These are phyloP conservation scores for Eragrostis curvula DNA, from an alignment of 176 grass and related monocot genomes.

Conservation along the genomic window DNA sequence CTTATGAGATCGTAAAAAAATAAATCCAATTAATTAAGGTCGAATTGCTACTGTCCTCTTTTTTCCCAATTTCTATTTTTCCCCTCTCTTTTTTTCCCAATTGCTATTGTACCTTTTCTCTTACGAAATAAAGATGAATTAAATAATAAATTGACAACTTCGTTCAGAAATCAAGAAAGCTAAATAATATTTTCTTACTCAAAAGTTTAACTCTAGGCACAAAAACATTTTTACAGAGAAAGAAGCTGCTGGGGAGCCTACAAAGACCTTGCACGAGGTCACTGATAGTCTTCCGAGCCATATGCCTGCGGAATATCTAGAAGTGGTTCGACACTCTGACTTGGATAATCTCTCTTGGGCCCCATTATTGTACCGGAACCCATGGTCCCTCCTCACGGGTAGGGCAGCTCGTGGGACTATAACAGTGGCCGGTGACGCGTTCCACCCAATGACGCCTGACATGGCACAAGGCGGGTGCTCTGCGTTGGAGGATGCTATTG, in stretches of 20 bases:
- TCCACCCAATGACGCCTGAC: constrained; percentile 67
- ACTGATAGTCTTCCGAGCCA: constrained; percentile 34
- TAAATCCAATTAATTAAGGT: no score
- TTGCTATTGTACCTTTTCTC: no score
- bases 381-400: constrained; percentile 33
- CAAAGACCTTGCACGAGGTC: constrained; percentile 45
- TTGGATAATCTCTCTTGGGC: constrained; percentile 48
- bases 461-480: constrained; percentile 63
- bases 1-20: no score
- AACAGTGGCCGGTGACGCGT: constrained; percentile 60
- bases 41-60: no score
- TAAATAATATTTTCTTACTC: no score
- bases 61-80: no score
- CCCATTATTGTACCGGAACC: constrained; percentile 47
- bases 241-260: constrained; percentile 23
- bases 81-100: no score
- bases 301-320: constrained; percentile 56
- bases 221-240: constrained; percentile 31
- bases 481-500: constrained; percentile 57
- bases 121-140: no score
- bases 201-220: neutral
- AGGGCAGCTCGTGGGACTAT: constrained; percentile 14
- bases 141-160: no score
- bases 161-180: neutral
- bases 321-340: constrained; percentile 48